Evolutionary conservation across 192 early-diverging fungal species (phyloP).

Genomic region (Coemansia sp.): DNA sequence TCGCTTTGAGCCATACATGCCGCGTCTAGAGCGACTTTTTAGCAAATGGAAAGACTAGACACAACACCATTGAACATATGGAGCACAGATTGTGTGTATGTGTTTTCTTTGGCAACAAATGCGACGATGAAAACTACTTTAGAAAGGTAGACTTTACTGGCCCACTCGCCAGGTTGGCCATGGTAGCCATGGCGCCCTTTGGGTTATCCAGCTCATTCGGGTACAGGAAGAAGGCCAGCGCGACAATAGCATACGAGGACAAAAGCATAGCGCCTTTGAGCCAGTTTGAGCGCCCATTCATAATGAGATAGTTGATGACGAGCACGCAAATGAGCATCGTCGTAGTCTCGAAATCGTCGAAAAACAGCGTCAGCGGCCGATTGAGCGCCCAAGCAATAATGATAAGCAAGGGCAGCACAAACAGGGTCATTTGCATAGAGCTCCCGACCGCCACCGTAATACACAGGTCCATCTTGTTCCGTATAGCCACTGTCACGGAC

Average conservation of each 20-base stretch:
- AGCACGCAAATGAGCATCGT: constrained; percentile 83
- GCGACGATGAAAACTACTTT: neutral
- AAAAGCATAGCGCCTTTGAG: constrained; percentile 88
- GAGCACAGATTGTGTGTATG: neutral
- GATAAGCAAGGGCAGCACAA: constrained; percentile 69
- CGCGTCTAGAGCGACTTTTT: neutral
- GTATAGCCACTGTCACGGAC: constrained; percentile 78
- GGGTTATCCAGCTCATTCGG: constrained; percentile 46
- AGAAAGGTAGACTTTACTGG: neutral
- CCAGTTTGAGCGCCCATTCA: constrained; percentile 90
- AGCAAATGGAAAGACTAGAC: neutral
- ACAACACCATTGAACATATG: neutral
- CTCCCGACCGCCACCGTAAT: constrained; percentile 77
- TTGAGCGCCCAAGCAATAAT: constrained; percentile 80
- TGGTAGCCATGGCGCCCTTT: neutral
- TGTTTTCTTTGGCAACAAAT: neutral
- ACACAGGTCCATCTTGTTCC: constrained; percentile 84
- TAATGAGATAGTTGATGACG: constrained; percentile 77
- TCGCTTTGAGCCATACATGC: neutral
- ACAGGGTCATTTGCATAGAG: constrained; percentile 84
- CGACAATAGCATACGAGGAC: constrained; percentile 78
- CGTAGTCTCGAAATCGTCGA: constrained; percentile 80
- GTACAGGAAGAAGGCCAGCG: constrained; percentile 76
- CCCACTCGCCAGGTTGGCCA: neutral
- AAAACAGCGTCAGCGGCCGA: constrained; percentile 73